Conservation (phyloP, 2,329 filamentous ascomycete genomes). For the Chaetomium olivaceum region DNA sequence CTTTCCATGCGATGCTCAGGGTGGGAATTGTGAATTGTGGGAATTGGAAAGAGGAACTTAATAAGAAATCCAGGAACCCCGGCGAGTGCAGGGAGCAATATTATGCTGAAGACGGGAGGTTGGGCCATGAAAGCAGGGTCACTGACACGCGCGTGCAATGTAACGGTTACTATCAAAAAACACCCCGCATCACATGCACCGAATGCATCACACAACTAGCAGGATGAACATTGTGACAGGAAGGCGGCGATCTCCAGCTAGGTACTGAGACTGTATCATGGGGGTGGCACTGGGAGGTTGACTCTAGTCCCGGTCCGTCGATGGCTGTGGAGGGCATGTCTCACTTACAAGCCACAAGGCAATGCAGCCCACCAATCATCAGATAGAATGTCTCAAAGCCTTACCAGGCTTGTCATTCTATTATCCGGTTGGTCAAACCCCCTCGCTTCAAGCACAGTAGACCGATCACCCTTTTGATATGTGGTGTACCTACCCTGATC, state of each 20-base stretch:
- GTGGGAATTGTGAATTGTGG: not conserved
- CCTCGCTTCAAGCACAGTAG: constrained; percentile 3
- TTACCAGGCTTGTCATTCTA: not conserved
- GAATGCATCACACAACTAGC: not conserved
- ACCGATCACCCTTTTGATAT: not conserved
- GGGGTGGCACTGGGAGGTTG: not conserved
- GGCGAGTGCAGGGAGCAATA: not conserved
- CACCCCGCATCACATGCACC: constrained; percentile 3
- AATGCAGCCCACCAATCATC: not conserved
- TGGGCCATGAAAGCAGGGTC: not conserved
- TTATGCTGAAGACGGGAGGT: not conserved
- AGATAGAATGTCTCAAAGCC: not conserved
- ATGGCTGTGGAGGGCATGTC: not conserved
- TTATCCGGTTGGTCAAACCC: not conserved
- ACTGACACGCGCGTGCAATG: not conserved
- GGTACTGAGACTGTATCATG: not conserved
- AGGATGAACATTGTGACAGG: not conserved
- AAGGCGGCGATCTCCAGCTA: not conserved
- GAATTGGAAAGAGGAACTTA: not conserved
- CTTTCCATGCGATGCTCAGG: no score
- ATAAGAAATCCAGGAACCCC: not conserved
- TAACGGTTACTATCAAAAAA: not conserved
- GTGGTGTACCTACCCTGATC: not conserved
- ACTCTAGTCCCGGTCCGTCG: not conserved
- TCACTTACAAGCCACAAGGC: constrained; percentile 3